phyloP scores from a whole-genome alignment of 495 filamentous ascomycete species.

The Aspergillus carlsbadensis region DNA sequence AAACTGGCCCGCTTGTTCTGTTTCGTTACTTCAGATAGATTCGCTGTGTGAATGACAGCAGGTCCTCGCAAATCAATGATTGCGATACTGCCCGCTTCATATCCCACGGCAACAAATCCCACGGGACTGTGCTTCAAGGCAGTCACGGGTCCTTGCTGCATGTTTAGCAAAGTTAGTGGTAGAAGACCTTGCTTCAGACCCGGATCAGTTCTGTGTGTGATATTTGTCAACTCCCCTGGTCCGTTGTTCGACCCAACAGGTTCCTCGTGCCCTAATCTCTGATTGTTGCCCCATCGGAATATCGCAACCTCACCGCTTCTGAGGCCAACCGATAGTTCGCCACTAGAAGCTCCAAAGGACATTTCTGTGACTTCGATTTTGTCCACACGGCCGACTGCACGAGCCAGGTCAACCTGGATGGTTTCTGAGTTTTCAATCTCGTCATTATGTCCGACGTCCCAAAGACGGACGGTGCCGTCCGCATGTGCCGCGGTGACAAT shows the following conservation, averaged over 20 bases:
- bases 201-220: slow-evolving; percentile 74
- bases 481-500: slow-evolving; percentile 80
- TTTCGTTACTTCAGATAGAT: slow-evolving; percentile 65
- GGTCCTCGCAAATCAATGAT: slow-evolving; percentile 89
- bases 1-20: slow-evolving; percentile 70
- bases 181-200: slow-evolving; percentile 77
- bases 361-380: slow-evolving; percentile 73
- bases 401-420: slow-evolving; percentile 80
- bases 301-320: slow-evolving; percentile 78
- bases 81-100: slow-evolving; percentile 71
- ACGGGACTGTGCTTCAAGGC: slow-evolving; percentile 82
- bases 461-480: slow-evolving; percentile 82
- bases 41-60: slow-evolving; percentile 74
- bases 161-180: slow-evolving; percentile 76
- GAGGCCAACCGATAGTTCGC: slow-evolving; percentile 83
- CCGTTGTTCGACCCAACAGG: slow-evolving; percentile 52
- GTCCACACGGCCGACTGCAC: slow-evolving; percentile 79
- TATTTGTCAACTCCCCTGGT: slow-evolving; percentile 64
- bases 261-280: slow-evolving; percentile 55
- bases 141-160: slow-evolving; percentile 75
- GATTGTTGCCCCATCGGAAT: slow-evolving; percentile 83
- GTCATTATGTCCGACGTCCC: slow-evolving; percentile 87
- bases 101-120: slow-evolving; percentile 86
- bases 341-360: slow-evolving; percentile 71
- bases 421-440: slow-evolving; percentile 84